phyloP scores from a whole-genome alignment of 768 basidiomycete species.

The Trametes gibbosa region DNA sequence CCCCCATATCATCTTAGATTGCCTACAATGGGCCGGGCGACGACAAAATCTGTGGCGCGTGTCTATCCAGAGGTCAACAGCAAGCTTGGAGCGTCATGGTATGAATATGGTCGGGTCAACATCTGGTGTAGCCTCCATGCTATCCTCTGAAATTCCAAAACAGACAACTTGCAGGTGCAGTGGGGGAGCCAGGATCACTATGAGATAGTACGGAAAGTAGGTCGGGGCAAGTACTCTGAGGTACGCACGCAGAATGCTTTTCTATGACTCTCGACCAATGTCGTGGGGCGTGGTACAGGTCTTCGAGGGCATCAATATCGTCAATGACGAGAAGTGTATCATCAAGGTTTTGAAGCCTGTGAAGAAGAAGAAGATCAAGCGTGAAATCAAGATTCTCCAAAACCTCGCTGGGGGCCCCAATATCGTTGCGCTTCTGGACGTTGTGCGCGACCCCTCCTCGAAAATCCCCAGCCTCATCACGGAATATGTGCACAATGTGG shows the following conservation, averaged over 20 bases:
- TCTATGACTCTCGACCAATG: neutral
- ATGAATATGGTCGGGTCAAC: conserved; percentile 79
- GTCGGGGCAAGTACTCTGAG: conserved; percentile 94
- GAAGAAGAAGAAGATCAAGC: conserved; percentile 99
- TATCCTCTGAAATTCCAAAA: conserved; percentile 2
- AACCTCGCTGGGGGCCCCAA: conserved; percentile 96
- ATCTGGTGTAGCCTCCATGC: neutral
- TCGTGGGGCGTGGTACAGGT: conserved; percentile 45
- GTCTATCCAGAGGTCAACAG: conserved; percentile 89
- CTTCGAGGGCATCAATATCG: conserved; percentile 90
- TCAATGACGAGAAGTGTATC: conserved; percentile 91
- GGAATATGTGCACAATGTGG: conserved; percentile 97
- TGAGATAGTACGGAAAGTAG: conserved; percentile 95
- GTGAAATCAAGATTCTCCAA: conserved; percentile 97
- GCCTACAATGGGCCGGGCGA: conserved; percentile 61
- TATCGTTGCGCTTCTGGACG: conserved; percentile 88
- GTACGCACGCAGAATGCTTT: conserved; percentile 37
- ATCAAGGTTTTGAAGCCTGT: conserved; percentile 99
- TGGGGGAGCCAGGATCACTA: conserved; percentile 98
- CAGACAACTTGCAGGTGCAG: conserved; percentile 95
- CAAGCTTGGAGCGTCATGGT: conserved; percentile 86
- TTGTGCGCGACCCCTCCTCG: conserved; percentile 92
- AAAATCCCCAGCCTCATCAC: conserved; percentile 97
- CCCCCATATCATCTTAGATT: neutral
- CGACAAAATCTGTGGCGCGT: conserved; percentile 77